phyloP scores from a whole-genome alignment of 2,329 filamentous ascomycete genomes.

The Talaromyces piceae region DNA sequence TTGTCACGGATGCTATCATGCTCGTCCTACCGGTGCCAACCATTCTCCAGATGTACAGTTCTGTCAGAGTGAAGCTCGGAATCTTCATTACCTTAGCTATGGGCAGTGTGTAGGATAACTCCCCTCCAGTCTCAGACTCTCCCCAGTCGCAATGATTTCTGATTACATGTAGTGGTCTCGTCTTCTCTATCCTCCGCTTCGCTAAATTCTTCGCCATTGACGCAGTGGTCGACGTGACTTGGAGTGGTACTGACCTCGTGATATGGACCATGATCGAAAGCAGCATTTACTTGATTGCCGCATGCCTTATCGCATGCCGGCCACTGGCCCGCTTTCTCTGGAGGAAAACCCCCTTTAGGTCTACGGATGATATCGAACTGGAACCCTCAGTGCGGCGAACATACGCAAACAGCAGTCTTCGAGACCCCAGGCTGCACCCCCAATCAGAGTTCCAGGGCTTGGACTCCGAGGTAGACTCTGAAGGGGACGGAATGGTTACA shows the following conservation, averaged over 20 bases:
- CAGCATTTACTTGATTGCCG: constrained; percentile 21
- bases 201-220: constrained; percentile 16
- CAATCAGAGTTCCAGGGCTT: neutral
- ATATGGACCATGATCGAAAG: constrained; percentile 20
- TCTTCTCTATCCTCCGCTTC: constrained; percentile 24
- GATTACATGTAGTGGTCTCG: constrained; percentile 14
- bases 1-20: neutral
- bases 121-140: neutral
- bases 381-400: neutral
- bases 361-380: neutral
- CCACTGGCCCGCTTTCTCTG: constrained; percentile 13
- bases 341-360: neutral
- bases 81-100: neutral
- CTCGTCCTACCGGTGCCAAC: neutral
- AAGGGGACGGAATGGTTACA: neutral
- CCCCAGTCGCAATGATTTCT: neutral
- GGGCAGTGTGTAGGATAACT: neutral
- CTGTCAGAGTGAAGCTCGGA: neutral
- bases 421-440: neutral
- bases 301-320: constrained; percentile 21
- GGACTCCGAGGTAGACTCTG: neutral
- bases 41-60: neutral
- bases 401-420: neutral
- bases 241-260: constrained; percentile 13
- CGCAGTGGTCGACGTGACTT: constrained; percentile 17